phyloP scores from a whole-genome alignment of 129 eudicot species.

The Artemisia argyi region DNA sequence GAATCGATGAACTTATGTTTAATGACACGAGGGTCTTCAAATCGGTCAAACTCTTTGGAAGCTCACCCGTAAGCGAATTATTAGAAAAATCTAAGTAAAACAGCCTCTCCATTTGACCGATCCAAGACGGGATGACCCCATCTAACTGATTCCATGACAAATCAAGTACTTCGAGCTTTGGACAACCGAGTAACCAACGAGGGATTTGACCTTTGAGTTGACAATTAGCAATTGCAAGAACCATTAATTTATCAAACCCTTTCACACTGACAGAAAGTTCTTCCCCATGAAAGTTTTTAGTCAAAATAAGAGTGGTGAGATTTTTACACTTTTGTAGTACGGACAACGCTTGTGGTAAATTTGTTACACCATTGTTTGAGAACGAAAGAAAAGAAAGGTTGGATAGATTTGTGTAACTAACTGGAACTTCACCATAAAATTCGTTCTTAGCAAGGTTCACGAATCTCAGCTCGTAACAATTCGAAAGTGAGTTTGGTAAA shows the following conservation, averaged over 20 bases:
- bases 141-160: constrained; percentile 82
- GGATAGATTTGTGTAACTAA: constrained; percentile 52
- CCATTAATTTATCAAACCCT: constrained; percentile 60
- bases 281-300: constrained; percentile 83
- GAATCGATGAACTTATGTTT: constrained; percentile 38
- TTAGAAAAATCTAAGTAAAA: constrained; percentile 88
- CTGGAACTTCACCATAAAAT: constrained; percentile 70
- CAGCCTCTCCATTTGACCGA: constrained; percentile 76
- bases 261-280: constrained; percentile 48
- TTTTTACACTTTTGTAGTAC: constrained; percentile 62
- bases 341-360: constrained; percentile 55
- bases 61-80: constrained; percentile 74
- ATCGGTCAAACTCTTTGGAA: constrained; percentile 64
- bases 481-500: constrained; percentile 73
- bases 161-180: constrained; percentile 77
- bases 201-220: constrained; percentile 76
- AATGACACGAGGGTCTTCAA: constrained; percentile 62
- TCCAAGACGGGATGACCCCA: constrained; percentile 87
- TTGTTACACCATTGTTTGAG: constrained; percentile 72
- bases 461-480: constrained; percentile 57
- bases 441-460: constrained; percentile 77
- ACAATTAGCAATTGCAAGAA: constrained; percentile 85
- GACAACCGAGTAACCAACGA: constrained; percentile 62
- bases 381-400: constrained; percentile 67
- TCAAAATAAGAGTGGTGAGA: constrained; percentile 78